These are phyloP conservation scores for Xylariaceae sp. DNA, from an alignment of 2,329 filamentous ascomycete species.

Conservation along the genomic window DNA sequence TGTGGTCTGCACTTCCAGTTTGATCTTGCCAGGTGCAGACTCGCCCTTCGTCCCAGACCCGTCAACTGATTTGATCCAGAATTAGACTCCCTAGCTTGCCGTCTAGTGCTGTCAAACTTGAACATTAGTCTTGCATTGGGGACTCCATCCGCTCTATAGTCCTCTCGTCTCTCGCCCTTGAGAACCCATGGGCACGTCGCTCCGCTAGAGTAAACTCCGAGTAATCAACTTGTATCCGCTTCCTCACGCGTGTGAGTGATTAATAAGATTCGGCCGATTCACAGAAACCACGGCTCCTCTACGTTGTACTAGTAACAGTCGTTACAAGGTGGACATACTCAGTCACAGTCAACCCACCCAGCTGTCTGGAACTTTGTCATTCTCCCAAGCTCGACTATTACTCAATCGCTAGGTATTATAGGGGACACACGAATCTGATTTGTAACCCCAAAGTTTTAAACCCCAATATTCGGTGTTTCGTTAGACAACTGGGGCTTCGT, in stretches of 20 bases:
- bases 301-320: conserved; percentile 13
- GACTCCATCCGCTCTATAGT: neutral
- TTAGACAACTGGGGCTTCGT: conserved; percentile 24
- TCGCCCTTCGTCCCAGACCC: conserved; percentile 11
- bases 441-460: conserved; percentile 4
- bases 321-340: conserved; percentile 6
- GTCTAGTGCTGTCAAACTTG: neutral
- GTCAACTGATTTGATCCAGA: neutral
- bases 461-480: neutral
- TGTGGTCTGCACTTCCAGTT: no score
- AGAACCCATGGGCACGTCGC: neutral
- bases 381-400: conserved; percentile 5
- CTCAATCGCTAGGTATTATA: neutral
- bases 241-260: neutral
- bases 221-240: neutral
- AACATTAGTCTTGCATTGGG: neutral
- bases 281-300: neutral
- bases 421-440: neutral
- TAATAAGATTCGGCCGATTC: neutral
- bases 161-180: neutral
- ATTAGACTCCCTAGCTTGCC: neutral
- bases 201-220: neutral
- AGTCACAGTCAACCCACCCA: conserved; percentile 4
- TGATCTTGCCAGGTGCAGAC: no score
- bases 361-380: conserved; percentile 3